Evolutionary conservation across 2,329 filamentous ascomycete genomes (phyloP).

Genomic region (Calonectria pauciramosa): DNA sequence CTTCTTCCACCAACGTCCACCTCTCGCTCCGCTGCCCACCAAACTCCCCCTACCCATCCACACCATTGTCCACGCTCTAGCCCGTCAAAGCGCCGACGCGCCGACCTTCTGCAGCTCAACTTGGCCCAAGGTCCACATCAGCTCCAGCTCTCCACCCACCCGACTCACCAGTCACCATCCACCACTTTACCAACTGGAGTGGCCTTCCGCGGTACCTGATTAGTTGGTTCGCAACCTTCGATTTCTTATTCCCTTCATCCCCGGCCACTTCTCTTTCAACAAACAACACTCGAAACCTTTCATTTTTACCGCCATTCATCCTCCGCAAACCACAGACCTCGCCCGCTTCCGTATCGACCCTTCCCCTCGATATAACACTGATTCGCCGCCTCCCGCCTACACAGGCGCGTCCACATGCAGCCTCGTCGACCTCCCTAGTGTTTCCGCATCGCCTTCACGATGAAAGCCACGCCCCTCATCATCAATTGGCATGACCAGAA

Average conservation of each 20-base stretch:
- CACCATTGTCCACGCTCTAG: slow-evolving; percentile 16
- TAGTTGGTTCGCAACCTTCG: slow-evolving; percentile 30
- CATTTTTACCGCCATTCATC: slow-evolving; percentile 3
- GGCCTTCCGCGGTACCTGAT: slow-evolving; percentile 27
- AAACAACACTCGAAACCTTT: slow-evolving; percentile 9
- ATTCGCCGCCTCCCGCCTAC: slow-evolving; percentile 33
- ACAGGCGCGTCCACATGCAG: slow-evolving; percentile 48
- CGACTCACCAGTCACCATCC: slow-evolving; percentile 38
- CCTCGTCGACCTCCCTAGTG: slow-evolving; percentile 45
- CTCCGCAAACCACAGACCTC: neutral
- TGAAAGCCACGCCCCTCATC: slow-evolving; percentile 97
- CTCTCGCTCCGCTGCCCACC: slow-evolving; percentile 6
- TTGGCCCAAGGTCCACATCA: slow-evolving; percentile 43
- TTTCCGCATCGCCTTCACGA: slow-evolving; percentile 60
- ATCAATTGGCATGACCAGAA: slow-evolving; percentile 99
- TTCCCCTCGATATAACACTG: slow-evolving; percentile 15
- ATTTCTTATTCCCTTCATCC: slow-evolving; percentile 31
- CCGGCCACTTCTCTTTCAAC: neutral
- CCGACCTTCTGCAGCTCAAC: slow-evolving; percentile 22
- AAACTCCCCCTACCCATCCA: slow-evolving; percentile 10
- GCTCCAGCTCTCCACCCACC: slow-evolving; percentile 47
- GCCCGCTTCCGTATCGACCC: slow-evolving; percentile 5
- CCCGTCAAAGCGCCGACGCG: slow-evolving; percentile 21
- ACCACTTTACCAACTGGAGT: slow-evolving; percentile 36
- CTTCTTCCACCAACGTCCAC: neutral